Percentiles rank a stretch among this genome's conserved stretches.
phyloP scores from a whole-genome alignment of 495 filamentous ascomycete species.

The Cryomyces minteri region DNA sequence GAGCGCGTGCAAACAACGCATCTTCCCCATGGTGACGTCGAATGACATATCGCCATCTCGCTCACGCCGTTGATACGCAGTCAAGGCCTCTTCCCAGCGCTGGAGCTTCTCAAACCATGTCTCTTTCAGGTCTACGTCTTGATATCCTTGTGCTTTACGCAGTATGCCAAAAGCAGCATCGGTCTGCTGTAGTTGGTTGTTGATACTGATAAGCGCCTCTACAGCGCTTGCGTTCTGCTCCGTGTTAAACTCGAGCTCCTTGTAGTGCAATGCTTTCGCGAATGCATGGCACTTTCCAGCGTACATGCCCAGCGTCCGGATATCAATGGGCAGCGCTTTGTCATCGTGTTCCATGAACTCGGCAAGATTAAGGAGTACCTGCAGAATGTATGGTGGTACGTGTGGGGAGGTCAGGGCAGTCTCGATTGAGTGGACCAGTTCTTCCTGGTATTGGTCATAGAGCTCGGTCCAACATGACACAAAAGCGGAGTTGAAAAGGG shows the following conservation, averaged over 20 bases:
- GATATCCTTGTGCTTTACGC: slow-evolving; percentile 82
- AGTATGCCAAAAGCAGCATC: slow-evolving; percentile 96
- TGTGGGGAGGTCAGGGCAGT: slow-evolving; percentile 81
- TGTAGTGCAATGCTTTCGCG: slow-evolving; percentile 96
- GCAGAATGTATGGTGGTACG: slow-evolving; percentile 86
- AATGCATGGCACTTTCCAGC: slow-evolving; percentile 93
- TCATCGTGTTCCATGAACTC: slow-evolving; percentile 99
- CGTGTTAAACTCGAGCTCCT: slow-evolving; percentile 93
- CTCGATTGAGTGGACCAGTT: slow-evolving; percentile 87
- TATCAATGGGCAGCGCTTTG: slow-evolving; percentile 93
- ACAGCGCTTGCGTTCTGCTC: slow-evolving; percentile 93
- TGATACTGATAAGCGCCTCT: slow-evolving; percentile 93
- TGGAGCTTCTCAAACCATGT: slow-evolving; percentile 98
- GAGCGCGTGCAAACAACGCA: slow-evolving; percentile 93
- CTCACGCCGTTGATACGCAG: slow-evolving; percentile 70
- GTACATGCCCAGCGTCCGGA: slow-evolving; percentile 77
- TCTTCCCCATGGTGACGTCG: slow-evolving; percentile 96
- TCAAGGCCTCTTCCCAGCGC: slow-evolving; percentile 94
- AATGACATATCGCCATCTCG: slow-evolving; percentile 47
- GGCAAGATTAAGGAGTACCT: slow-evolving; percentile 85
- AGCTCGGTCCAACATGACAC: slow-evolving; percentile 98
- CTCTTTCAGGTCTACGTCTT: slow-evolving; percentile 85
- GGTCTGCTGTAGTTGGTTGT: slow-evolving; percentile 93
- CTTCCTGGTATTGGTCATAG: slow-evolving; percentile 87
- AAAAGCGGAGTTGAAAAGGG: slow-evolving; percentile 95